Base-by-base conservation (phyloP, 2,329 filamentous ascomycete genomes). In the Coniochaeta hoffmannii region DNA sequence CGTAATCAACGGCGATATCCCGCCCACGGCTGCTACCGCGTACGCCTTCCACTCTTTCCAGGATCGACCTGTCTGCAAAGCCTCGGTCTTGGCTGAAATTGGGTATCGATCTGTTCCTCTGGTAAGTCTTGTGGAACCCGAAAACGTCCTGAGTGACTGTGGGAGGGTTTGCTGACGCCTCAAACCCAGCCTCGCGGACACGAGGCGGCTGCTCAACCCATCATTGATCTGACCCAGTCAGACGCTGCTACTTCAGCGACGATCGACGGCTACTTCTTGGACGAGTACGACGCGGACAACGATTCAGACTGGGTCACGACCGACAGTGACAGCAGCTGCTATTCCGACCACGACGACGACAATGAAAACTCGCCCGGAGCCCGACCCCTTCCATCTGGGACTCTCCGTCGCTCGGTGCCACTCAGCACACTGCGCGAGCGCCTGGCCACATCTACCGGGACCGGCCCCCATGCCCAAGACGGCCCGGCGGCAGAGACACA, bases 11-110 rank as follows among this genome's bases (percentile, higher is more conserved):
- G 79, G 73, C 7, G 76, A 82, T 50, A 67, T 82, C 3, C 73
- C 74, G 1, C 71, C 78, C 5, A 76, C 73, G 4, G 76, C 74
- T 4, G 76, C 76, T 7, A 68, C 71, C 1, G 81, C 78, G 1
- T 83, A 74, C 59, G 76, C 80, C 14, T 84, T 84, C 57, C 73
- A 79, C 52, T 61, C 70, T 6, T 53, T 71, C 32, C 63, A 72
- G 26, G 62, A 65, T 7, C 68, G 79, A n/a, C 80, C 79, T 1
- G 56, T 79, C 4, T 64, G 70, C 12, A 65, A 77, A 57, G 71
- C 68, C 14, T 59, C 65, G 1, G 55, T 75, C 11, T 56, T 79
- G 28, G 69, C 62, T 53, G 66, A 71, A 5, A 66, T 80, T 15
- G 76, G 76, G 4, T 65, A 68, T 44, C 68, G 71, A 15, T 55